Evolutionary conservation across 805 yeast genomes (phyloP).

Genomic region (Pichia pseudocactophila): DNA sequence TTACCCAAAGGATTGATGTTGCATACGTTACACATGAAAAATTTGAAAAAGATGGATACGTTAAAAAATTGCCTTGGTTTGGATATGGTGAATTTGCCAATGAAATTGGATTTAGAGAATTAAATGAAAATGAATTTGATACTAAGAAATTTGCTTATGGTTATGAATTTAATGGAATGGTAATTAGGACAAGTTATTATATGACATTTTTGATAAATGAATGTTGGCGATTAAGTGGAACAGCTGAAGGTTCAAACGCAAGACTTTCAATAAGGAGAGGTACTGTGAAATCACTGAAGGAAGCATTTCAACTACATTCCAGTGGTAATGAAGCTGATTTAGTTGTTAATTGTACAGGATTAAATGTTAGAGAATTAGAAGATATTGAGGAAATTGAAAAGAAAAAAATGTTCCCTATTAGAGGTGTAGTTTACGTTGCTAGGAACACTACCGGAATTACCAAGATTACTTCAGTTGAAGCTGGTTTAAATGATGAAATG

Average conservation of each 20-base stretch:
- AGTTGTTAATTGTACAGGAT: slow-evolving; percentile 51
- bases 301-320: slow-evolving; percentile 36
- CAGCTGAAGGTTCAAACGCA: slow-evolving; percentile 10
- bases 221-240: slow-evolving; percentile 9
- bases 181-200: slow-evolving; percentile 22
- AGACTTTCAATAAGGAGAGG: slow-evolving; percentile 43
- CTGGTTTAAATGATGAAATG: slow-evolving; percentile 30
- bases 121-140: slow-evolving; percentile 31
- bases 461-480: slow-evolving; percentile 23
- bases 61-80: slow-evolving; percentile 39
- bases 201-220: slow-evolving; percentile 27
- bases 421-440: slow-evolving; percentile 50
- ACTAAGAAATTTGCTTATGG: slow-evolving; percentile 30
- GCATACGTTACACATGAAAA: slow-evolving; percentile 15
- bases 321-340: slow-evolving; percentile 35
- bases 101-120: slow-evolving; percentile 27
- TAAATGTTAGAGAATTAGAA: slow-evolving; percentile 36
- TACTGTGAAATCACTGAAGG: slow-evolving; percentile 33
- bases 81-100: slow-evolving; percentile 10
- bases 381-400: slow-evolving; percentile 26
- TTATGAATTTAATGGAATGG: slow-evolving; percentile 31
- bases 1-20: slow-evolving; percentile 22
- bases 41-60: slow-evolving; percentile 8
- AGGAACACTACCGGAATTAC: slow-evolving; percentile 31
- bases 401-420: slow-evolving; percentile 36